Conservation (phyloP, 2,329 filamentous ascomycete species). For the Cercospora janseana region DNA sequence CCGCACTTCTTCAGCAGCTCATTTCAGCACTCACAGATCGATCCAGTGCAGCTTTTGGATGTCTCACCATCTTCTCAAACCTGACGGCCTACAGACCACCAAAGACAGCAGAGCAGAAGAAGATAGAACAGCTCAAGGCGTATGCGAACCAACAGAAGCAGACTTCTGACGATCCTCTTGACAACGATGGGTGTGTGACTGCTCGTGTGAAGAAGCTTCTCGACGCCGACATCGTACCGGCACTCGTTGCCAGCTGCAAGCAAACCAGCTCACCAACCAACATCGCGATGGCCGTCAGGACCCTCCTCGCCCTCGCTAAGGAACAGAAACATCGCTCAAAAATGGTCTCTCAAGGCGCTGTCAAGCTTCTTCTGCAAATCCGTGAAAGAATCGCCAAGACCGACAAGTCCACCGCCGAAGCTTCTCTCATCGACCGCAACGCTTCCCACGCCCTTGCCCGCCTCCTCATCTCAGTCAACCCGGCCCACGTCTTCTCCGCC, state of each 20-base stretch:
- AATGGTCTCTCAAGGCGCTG: slow-evolving; percentile 89
- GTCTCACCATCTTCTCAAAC: slow-evolving; percentile 80
- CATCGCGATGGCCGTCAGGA: slow-evolving; percentile 69
- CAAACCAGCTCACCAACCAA: slow-evolving; percentile 59
- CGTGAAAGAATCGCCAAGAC: slow-evolving; percentile 61
- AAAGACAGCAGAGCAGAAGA: slow-evolving; percentile 86
- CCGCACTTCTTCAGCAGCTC: slow-evolving; percentile 66
- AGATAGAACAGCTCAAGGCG: slow-evolving; percentile 85
- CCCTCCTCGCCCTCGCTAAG: slow-evolving; percentile 74
- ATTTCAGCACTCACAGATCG: slow-evolving; percentile 60
- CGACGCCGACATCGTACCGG: slow-evolving; percentile 71
- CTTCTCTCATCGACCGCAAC: slow-evolving; percentile 34
- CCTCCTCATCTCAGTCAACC: slow-evolving; percentile 64
- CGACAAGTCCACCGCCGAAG: slow-evolving; percentile 36
- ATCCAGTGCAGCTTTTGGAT: slow-evolving; percentile 65
- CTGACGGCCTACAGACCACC: slow-evolving; percentile 76
- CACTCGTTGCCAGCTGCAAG: slow-evolving; percentile 61
- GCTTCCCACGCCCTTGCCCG: slow-evolving; percentile 44
- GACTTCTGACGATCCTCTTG: slow-evolving; percentile 61
- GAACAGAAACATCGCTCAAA: slow-evolving; percentile 71
- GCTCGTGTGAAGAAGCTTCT: slow-evolving; percentile 75
- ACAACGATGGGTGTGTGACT: slow-evolving; percentile 72
- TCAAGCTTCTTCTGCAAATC: slow-evolving; percentile 75
- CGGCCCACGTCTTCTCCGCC: slow-evolving; percentile 74
- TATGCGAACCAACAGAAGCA: slow-evolving; percentile 82